These are phyloP conservation scores for Chlamydomonas eustigma DNA, from an alignment of 139 green algal genomes.

Conservation along the genomic window DNA sequence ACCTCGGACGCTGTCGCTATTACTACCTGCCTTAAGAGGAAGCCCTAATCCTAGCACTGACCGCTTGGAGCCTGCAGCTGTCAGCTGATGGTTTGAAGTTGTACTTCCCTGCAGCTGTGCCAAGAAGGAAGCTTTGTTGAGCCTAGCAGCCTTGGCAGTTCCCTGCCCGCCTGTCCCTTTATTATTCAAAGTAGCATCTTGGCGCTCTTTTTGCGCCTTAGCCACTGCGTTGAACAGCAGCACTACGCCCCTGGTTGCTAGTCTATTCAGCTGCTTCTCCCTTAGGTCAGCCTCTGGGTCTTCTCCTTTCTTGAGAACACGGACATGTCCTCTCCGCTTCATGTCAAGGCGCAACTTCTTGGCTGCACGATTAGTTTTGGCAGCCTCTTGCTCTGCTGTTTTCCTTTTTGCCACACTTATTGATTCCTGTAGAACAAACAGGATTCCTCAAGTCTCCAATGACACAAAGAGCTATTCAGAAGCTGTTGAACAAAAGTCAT, in stretches of 20 bases:
- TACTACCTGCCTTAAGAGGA: neutral
- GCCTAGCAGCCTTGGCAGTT: constrained; percentile 38
- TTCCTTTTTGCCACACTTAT: constrained; percentile 58
- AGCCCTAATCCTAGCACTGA: constrained; percentile 20
- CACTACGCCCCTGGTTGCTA: constrained; percentile 78
- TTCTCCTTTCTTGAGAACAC: constrained; percentile 47
- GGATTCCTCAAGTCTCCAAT: too few relatives aligned
- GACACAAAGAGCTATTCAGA: too few relatives aligned
- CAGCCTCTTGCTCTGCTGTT: constrained; percentile 45
- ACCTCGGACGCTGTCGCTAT: neutral
- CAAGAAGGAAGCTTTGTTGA: constrained; percentile 64
- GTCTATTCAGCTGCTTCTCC: constrained; percentile 64
- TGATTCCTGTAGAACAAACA: constrained; percentile 39
- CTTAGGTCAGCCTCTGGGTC: constrained; percentile 59
- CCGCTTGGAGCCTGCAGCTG: too few relatives aligned
- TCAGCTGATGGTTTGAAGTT: too few relatives aligned
- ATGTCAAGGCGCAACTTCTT: constrained; percentile 58
- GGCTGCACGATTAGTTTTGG: constrained; percentile 33
- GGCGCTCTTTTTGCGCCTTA: constrained; percentile 57
- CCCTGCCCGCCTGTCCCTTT: constrained; percentile 6
- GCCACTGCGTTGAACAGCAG: constrained; percentile 85
- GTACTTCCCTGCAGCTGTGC: constrained; percentile 62
- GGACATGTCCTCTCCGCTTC: constrained; percentile 54
- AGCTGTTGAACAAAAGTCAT: too few relatives aligned
- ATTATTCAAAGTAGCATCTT: neutral